Base-by-base conservation (phyloP, 306 rosid genomes). In the Begonia fuchsioides region DNA sequence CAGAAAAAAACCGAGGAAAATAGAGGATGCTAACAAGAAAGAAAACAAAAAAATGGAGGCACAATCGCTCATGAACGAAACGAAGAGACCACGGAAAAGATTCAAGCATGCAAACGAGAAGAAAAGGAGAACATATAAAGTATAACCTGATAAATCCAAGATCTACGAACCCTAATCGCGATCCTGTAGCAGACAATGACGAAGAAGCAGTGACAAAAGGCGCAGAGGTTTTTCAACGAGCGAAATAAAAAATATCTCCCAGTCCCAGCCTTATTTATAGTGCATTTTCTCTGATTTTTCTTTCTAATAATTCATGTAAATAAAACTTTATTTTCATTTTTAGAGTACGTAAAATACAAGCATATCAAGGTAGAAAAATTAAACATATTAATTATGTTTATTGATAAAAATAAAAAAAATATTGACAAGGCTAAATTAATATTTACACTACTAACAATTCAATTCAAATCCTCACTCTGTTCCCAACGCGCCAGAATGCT, bases 121-220 rank as follows among this genome's bases (percentile, higher is more conserved):
- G 32, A 56, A 58, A 63, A 39, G 14, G 55, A n/a, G n/a, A n/a
- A n/a, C n/a, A n/a, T n/a, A n/a, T n/a, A n/a, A n/a, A 17, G 59
- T 48, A 50, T 45, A 47, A 59, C 63, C 71, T 14, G 54, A 67
- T 50, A 65, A 61, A 53, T 39, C 63, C 54, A 72, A 61, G 77
- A 72, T 69, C 75, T 62, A 55, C 76, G 63, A 75, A 75, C 79
- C 87, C 82, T 72, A 79, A 71, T 63, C 60, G 51, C 12, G 44
- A 10, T 10, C 0, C 44, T 13, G 12, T 41, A 41, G 44, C 44
- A 41, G 13, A 41, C 44, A 41, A 41, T 41, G 11, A 26, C 32
- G 32, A 26, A 26, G 32, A 26, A 26, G 0, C 32, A 26, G 53
- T 45, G 53, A 39, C 35, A 57, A 54, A 57, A 45, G 48, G 49